A percentile compares a stretch with the other conserved stretches of the same genome.
Conservation (phyloP, 176 grass and related monocot species). For the Oryza punctata region DNA sequence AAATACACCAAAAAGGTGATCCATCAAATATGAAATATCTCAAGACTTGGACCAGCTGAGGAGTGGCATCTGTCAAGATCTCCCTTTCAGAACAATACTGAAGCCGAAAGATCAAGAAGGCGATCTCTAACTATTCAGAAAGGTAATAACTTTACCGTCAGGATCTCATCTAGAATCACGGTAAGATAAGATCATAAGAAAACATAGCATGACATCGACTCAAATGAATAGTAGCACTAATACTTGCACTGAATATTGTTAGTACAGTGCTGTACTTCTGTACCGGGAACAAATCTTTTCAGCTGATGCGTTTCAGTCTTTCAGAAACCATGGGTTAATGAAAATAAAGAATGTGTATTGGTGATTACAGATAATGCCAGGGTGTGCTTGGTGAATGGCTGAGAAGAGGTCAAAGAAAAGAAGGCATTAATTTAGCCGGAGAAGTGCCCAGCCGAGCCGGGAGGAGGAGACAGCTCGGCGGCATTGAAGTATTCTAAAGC, state of each 20-base stretch:
- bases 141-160: neutral
- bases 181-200: neutral
- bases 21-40: neutral
- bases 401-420: slow-evolving; percentile 6
- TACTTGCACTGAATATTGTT: neutral
- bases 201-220: neutral
- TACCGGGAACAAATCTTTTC: slow-evolving; percentile 39
- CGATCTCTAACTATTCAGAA: neutral
- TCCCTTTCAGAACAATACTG: neutral
- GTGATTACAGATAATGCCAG: slow-evolving; percentile 12
- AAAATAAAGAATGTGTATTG: too few species aligned
- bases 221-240: neutral
- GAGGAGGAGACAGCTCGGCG: slow-evolving; percentile 21
- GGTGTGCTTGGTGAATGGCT: slow-evolving; percentile 11
- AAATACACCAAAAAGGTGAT: neutral
- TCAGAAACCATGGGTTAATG: slow-evolving; percentile 15
- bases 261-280: neutral
- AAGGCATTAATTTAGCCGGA: slow-evolving; percentile 6
- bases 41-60: neutral
- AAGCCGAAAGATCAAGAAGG: neutral
- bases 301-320: slow-evolving; percentile 6
- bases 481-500: slow-evolving; percentile 29
- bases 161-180: neutral
- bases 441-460: slow-evolving; percentile 12
- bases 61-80: neutral